Conservation (phyloP, 2,329 filamentous ascomycete genomes). For the Taxawa tesnikishii region DNA sequence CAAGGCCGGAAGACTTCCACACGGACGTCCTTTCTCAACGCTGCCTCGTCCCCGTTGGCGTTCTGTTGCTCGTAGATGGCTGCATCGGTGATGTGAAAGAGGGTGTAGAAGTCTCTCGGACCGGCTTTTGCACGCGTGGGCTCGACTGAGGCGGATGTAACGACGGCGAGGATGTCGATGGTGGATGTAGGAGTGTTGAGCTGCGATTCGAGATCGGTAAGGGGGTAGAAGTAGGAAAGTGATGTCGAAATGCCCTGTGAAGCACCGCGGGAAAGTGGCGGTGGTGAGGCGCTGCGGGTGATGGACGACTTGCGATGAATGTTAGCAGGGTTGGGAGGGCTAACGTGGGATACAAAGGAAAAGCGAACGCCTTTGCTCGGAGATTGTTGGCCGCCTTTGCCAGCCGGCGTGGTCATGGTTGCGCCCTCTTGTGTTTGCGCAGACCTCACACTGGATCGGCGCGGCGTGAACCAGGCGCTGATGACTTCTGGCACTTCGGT, state of each 20-base stretch:
- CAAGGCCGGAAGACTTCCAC: slow-evolving; percentile 33
- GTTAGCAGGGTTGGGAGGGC: too few relatives aligned
- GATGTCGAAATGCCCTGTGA: slow-evolving; percentile 24
- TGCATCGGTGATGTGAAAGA: slow-evolving; percentile 27
- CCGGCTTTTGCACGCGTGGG: slow-evolving; percentile 27
- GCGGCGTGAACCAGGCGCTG: slow-evolving; percentile 22
- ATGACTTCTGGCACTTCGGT: slow-evolving; percentile 21
- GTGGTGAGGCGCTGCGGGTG: slow-evolving; percentile 6
- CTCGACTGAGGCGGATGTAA: slow-evolving; percentile 19
- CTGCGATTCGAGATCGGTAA: slow-evolving; percentile 23
- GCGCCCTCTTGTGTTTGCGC: not conserved
- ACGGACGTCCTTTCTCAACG: slow-evolving; percentile 7
- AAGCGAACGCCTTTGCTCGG: too few relatives aligned
- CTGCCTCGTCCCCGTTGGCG: not conserved
- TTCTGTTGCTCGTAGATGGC: slow-evolving; percentile 9
- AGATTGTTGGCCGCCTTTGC: slow-evolving; percentile 2
- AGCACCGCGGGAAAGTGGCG: slow-evolving; percentile 1
- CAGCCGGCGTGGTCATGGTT: too few relatives aligned
- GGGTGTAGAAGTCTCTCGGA: slow-evolving; percentile 30
- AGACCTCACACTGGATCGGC: slow-evolving; percentile 9
- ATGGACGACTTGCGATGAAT: not conserved
- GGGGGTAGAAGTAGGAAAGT: slow-evolving; percentile 32
- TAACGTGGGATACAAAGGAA: too few relatives aligned
- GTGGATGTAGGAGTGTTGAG: slow-evolving; percentile 26
- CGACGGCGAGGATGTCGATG: slow-evolving; percentile 33